Conservation (phyloP, 139 green algal genomes). For the Coelastrella sp. region DNA sequence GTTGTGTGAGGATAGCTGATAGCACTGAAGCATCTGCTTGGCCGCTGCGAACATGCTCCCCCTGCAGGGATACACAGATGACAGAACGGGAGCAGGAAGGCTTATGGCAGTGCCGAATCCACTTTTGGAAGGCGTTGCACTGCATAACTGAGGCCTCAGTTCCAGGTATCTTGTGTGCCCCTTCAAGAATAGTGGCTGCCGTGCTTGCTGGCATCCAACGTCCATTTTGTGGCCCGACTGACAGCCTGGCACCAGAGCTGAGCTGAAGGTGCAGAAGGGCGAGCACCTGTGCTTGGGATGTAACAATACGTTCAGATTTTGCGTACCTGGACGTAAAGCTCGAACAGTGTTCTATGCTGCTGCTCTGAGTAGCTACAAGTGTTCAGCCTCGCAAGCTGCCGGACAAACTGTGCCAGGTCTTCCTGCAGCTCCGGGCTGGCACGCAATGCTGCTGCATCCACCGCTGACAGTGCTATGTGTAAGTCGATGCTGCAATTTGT, state of each 20-base stretch:
- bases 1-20: slow-evolving; percentile 14
- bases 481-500: slow-evolving; percentile 23
- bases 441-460: not conserved
- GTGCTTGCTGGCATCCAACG: too few species aligned
- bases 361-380: not conserved
- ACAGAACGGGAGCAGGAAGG: too few species aligned
- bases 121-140: too few species aligned
- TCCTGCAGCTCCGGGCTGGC: slow-evolving; percentile 21
- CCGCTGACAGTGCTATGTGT: not conserved
- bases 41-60: slow-evolving; percentile 6
- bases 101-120: too few species aligned
- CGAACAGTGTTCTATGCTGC: not conserved
- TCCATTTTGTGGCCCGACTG: too few species aligned
- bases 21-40: not conserved
- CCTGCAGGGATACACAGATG: not conserved
- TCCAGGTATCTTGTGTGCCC: too few species aligned
- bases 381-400: not conserved
- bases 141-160: too few species aligned
- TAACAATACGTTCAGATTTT: too few species aligned
- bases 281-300: too few species aligned
- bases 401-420: slow-evolving; percentile 18
- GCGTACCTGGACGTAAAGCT: slow-evolving; percentile 10
- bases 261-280: too few species aligned
- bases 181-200: too few species aligned
- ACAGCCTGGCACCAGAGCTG: too few species aligned